A percentile compares a stretch with the other conserved stretches of the same genome.
phyloP scores from a whole-genome alignment of 2,329 filamentous ascomycete species.

The Ophiosphaerella narmari region DNA sequence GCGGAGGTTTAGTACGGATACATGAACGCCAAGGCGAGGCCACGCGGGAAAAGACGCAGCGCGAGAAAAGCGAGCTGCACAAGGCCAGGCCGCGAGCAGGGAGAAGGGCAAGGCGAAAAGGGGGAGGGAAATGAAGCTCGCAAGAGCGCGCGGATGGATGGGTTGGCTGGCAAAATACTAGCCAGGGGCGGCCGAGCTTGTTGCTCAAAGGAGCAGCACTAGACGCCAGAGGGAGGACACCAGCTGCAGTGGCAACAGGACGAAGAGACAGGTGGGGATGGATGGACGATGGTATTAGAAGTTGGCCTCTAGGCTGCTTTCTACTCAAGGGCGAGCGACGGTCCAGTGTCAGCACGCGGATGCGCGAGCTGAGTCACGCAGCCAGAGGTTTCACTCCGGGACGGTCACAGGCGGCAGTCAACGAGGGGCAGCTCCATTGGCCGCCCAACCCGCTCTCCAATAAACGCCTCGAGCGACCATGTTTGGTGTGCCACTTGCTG shows the following conservation, averaged over 20 bases:
- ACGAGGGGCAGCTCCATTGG: too few species aligned
- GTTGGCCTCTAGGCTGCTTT: not conserved
- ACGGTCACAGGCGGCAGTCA: too few species aligned
- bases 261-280: too few species aligned
- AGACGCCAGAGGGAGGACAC: conserved; percentile 19
- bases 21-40: conserved; percentile 29
- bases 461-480: too few species aligned
- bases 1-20: conserved; percentile 20
- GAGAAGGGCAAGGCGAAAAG: not conserved
- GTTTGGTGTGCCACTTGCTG: too few species aligned
- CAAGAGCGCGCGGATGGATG: conserved; percentile 21
- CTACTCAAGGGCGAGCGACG: too few species aligned
- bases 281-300: too few species aligned
- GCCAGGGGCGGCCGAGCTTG: conserved; percentile 31
- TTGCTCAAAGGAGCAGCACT: conserved; percentile 29
- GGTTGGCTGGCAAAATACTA: conserved; percentile 25
- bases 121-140: conserved; percentile 20
- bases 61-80: conserved; percentile 4
- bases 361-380: conserved; percentile 6
- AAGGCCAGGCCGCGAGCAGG: conserved; percentile 3
- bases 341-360: not conserved
- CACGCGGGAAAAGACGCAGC: conserved; percentile 19
- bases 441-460: too few species aligned
- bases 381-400: not conserved
- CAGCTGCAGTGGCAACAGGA: conserved; percentile 3